Base-by-base conservation (phyloP, 495 filamentous ascomycete genomes). In the Antarctomyces pellizariae region DNA sequence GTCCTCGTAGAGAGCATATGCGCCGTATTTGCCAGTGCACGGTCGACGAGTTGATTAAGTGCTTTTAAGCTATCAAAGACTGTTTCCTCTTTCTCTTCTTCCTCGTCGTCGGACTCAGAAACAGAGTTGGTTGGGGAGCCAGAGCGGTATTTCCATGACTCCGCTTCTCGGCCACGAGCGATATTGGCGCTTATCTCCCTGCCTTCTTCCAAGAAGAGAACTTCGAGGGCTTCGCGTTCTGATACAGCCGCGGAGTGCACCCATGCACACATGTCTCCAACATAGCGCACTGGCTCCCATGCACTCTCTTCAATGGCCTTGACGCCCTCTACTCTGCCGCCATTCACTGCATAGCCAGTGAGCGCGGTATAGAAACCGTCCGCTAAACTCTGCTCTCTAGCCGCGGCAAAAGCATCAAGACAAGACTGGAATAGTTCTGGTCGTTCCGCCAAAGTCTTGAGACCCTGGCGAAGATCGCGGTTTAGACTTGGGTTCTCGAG, bases 181-280 rank as follows among this genome's bases (percentile, higher is more conserved):
- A 97, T 77, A 2, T 74, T 76, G 32, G 67, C 74, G 18, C 73
- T 76, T 34, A 91, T 75, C 35, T 91, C 78, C 31, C 86, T 76
- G n/a, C 78, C 83, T 29, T 91, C 82, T 1, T 72, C 68, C 18
- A 92, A 71, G 43, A 95, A 95, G 3, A 99, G 52, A 3, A 75
- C 68, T 42, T 93, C 86, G 10, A 99, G 56, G 2, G 84, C 78
- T 47, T 99, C 86, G 22, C 77, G 63, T 47, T 99, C 86, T 11
- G 82, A 83, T 0, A 95, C 86, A 0, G 84, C 67, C 4, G 82
- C 73, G 1, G 89, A 93, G 43, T 99, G 86, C 2, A 71, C 67
- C 86, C 86, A 99, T 4, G 86, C 86, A 9, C 95, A 62, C 84
- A 99, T 95, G 43, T 99, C 86, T 12, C 86, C 83, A 11, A 90